Evolutionary conservation across 169 alveolate genomes (phyloP).

Genomic region (Plasmodium ovale): DNA sequence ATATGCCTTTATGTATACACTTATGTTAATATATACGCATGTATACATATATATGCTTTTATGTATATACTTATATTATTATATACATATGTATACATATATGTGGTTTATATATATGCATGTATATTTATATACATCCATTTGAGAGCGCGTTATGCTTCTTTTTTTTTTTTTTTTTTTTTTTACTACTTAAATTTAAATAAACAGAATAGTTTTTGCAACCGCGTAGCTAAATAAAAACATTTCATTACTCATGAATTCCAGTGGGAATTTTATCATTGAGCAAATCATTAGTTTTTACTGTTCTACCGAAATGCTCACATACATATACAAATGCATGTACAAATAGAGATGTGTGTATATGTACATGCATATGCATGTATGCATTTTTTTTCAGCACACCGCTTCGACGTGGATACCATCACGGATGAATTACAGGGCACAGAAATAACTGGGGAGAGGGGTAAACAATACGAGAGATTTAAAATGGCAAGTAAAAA

Average conservation of each 20-base stretch:
- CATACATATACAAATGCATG: too few species aligned
- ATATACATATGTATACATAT: background rate
- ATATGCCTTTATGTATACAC: too few species aligned
- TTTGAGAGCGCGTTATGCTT: background rate
- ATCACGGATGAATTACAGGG: constrained; percentile 61
- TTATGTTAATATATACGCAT: background rate
- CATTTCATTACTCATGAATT: constrained; percentile 71
- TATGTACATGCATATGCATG: too few species aligned
- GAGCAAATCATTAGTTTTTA: constrained; percentile 74
- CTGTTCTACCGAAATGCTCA: constrained; percentile 63
- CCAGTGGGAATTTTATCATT: constrained; percentile 43
- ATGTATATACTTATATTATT: background rate
- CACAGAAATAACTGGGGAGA: constrained; percentile 7
- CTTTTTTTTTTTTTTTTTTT: background rate
- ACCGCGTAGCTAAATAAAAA: constrained; percentile 62
- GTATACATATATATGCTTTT: background rate
- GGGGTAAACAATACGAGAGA: background rate
- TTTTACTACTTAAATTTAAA: background rate
- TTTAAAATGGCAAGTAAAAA: background rate
- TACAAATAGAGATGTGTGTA: too few species aligned
- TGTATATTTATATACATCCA: background rate
- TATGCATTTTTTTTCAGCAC: constrained; percentile 1
- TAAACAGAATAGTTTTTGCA: constrained; percentile 11
- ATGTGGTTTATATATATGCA: background rate
- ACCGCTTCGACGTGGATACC: background rate